Base-by-base conservation (phyloP, 2,329 filamentous ascomycete species). In the Pezicula rhizophila region DNA sequence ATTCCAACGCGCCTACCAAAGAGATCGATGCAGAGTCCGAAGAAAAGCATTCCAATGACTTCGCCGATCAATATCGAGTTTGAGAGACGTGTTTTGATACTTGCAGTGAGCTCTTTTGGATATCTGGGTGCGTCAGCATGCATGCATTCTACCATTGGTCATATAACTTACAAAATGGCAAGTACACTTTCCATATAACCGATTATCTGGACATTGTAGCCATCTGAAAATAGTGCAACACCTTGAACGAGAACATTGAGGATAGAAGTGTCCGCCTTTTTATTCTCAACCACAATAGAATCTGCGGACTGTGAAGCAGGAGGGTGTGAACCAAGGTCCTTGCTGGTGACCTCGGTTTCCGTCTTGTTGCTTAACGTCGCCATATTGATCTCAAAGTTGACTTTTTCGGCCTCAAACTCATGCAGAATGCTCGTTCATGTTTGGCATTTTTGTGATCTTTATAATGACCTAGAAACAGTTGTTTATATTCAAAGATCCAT, bases 1-100 rank as follows among this genome's bases (percentile, higher is more conserved):
- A 72, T 69, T 11, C 74, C 75, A 0, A 69, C 75, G 38, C 70
- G 68, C 35, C 75, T 67, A n/a, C 76, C 75, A 8, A 77, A 57
- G n/a, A 70, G 68, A 51, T 76, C 74, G 53, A 75, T 73, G 10
- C 73, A 54, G 14, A 70, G 61, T 10, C 75, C 74, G 47, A 79
- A 77, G 56, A 71, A 63, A 5, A 79, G 60, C 69, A 78, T 79
- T 47, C 76, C 76, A 45, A 77, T 62, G 48, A 78, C 76, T 60
- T 75, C 72, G 42, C 77, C 77, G 40, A 79, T 70, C 4, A 78
- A 65, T 50, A 74, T 75, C 3, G 76, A 71, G 53, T 79, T 79
- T 40, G 72, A 73, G 2, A 80, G 69, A 6, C 75, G 67, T 4
- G 70, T 67, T 57, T 73, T 73, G 55, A 76, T 72, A 10, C 65